These are phyloP conservation scores for Austropuccinia psidii DNA, from an alignment of 1,284 basidiomycete species.

Conservation along the genomic window DNA sequence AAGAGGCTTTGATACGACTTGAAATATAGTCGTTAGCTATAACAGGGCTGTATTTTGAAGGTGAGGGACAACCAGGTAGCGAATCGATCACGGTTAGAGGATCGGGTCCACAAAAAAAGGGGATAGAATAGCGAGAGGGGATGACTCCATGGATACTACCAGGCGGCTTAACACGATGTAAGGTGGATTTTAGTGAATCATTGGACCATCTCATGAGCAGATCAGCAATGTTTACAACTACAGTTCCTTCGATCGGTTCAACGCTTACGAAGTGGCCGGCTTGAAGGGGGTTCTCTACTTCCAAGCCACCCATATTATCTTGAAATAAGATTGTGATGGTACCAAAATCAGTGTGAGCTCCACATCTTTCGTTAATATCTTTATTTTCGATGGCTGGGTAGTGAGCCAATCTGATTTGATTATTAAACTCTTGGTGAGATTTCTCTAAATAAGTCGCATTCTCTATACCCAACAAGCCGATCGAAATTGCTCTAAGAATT, in stretches of 20 bases:
- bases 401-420: slow-evolving; percentile 57
- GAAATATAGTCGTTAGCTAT: slow-evolving; percentile 46
- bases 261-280: slow-evolving; percentile 54
- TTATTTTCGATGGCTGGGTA: slow-evolving; percentile 52
- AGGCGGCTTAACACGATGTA: slow-evolving; percentile 58
- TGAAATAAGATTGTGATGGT: slow-evolving; percentile 58
- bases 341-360: slow-evolving; percentile 58
- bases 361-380: slow-evolving; percentile 53
- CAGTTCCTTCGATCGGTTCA: slow-evolving; percentile 53
- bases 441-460: slow-evolving; percentile 52
- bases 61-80: slow-evolving; percentile 40
- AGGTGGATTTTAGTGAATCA: slow-evolving; percentile 56
- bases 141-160: slow-evolving; percentile 48
- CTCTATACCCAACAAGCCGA: slow-evolving; percentile 51
- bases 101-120: slow-evolving; percentile 51
- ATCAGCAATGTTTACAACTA: slow-evolving; percentile 60
- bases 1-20: background rate
- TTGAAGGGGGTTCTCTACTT: slow-evolving; percentile 55
- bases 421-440: slow-evolving; percentile 53
- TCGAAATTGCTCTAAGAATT: slow-evolving; percentile 54
- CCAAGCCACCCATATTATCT: slow-evolving; percentile 57
- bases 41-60: slow-evolving; percentile 51
- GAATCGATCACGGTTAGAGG: slow-evolving; percentile 53
- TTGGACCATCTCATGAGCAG: slow-evolving; percentile 60
- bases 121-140: slow-evolving; percentile 56